Evolutionary conservation across 495 filamentous ascomycete genomes (phyloP).

Genomic region (Xylaria curta): DNA sequence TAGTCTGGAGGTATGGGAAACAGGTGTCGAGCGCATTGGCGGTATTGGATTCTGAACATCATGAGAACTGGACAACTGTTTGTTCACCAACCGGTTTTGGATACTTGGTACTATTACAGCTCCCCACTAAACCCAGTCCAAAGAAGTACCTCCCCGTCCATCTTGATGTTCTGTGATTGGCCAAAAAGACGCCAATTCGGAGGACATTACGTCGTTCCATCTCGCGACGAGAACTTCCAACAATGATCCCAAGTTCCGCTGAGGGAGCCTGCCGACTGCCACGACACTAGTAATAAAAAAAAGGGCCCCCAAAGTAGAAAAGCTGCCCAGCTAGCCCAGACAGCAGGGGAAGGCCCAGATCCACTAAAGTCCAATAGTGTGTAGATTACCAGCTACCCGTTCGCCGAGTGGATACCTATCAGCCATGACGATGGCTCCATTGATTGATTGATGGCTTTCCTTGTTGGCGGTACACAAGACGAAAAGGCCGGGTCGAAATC

Average conservation of each 20-base stretch:
- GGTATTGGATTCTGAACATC: no score
- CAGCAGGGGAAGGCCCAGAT: neutral
- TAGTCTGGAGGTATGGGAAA: no score
- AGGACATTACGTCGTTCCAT: slow-evolving; percentile 18
- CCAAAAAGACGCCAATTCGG: neutral
- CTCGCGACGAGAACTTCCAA: neutral
- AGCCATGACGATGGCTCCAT: slow-evolving; percentile 16
- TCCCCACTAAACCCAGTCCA: neutral
- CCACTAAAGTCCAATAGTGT: slow-evolving; percentile 16
- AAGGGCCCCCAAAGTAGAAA: neutral
- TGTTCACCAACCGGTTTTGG: neutral
- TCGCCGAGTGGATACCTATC: slow-evolving; percentile 9
- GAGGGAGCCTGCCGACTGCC: slow-evolving; percentile 7
- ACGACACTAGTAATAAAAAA: neutral
- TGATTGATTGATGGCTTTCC: neutral
- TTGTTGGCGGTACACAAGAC: slow-evolving; percentile 22
- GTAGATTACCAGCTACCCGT: slow-evolving; percentile 7
- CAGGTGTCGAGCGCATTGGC: no score
- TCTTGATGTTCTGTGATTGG: neutral
- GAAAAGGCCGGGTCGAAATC: slow-evolving; percentile 18
- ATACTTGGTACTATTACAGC: neutral
- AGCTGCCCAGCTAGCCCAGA: neutral
- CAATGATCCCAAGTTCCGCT: neutral
- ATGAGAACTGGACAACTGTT: no score
- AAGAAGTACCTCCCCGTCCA: slow-evolving; percentile 13